phyloP scores from a whole-genome alignment of 306 rosid genomes.

The Gastrolobium villosum region DNA sequence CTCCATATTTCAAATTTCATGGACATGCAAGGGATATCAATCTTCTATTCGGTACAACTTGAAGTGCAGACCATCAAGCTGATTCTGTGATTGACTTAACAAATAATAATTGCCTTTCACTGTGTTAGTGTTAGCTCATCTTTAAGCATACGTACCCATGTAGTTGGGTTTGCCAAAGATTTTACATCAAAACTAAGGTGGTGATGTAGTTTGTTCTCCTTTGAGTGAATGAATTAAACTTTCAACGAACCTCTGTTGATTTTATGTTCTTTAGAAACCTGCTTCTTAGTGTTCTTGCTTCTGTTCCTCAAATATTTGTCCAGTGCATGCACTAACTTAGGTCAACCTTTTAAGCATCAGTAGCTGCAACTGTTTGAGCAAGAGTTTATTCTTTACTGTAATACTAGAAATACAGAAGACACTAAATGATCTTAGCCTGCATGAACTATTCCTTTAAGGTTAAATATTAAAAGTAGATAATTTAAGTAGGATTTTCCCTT shows the following conservation, averaged over 20 bases:
- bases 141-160: constrained; percentile 4
- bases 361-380: background rate
- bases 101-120: constrained; percentile 14
- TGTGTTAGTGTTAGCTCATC: constrained; percentile 29
- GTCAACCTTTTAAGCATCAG: background rate
- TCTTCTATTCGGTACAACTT: constrained; percentile 31
- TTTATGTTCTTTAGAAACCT: background rate
- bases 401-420: background rate
- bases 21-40: constrained; percentile 28
- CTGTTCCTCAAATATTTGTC: constrained; percentile 1
- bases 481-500: constrained; percentile 3
- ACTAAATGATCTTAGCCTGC: constrained; percentile 30
- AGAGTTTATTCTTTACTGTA: background rate
- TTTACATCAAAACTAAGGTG: background rate
- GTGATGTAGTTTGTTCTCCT: constrained; percentile 13
- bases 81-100: constrained; percentile 23
- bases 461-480: constrained; percentile 7
- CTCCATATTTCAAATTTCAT: constrained; percentile 6
- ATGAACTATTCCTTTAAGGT: constrained; percentile 18
- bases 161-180: background rate
- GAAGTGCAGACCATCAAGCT: background rate
- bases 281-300: constrained; percentile 28
- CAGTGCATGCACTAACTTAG: background rate
- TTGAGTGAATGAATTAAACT: constrained; percentile 7
- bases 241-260: background rate